Conservation (phyloP, 352 stramenopile genomes). For the Globisporangium spinosum region DNA sequence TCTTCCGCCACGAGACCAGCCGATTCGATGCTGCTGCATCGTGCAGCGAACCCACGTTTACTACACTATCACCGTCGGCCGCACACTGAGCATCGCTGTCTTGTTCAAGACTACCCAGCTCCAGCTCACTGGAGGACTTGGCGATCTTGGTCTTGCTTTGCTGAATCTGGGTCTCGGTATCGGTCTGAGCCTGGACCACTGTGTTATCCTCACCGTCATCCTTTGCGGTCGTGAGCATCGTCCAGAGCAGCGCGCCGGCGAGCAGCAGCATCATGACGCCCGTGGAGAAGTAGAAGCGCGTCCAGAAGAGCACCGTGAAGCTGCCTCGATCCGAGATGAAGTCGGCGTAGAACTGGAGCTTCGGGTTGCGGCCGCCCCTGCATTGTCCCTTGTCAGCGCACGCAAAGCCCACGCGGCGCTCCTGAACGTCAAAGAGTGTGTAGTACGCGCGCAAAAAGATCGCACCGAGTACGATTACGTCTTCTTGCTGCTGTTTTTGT, state of each 20-base stretch:
- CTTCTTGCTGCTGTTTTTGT: constrained; percentile 17
- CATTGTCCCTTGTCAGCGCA: constrained; percentile 28
- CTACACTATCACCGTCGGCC: background rate
- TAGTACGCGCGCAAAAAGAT: constrained; percentile 73
- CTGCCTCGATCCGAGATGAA: constrained; percentile 5
- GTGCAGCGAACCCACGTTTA: background rate
- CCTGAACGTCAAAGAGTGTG: constrained; percentile 50
- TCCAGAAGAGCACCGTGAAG: constrained; percentile 35
- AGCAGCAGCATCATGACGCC: constrained; percentile 32
- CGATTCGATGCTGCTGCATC: background rate
- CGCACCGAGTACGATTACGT: constrained; percentile 53
- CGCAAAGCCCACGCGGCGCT: constrained; percentile 40
- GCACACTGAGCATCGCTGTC: background rate
- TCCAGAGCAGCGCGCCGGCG: constrained; percentile 33
- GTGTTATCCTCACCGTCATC: constrained; percentile 15
- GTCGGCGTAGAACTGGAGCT: constrained; percentile 31
- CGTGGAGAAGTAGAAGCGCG: constrained; percentile 29
- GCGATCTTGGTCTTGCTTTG: background rate
- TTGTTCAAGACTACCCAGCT: background rate
- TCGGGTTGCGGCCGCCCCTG: constrained; percentile 31
- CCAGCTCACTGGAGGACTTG: background rate
- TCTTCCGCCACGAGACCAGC: constrained; percentile 20
- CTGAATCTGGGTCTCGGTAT: no score
- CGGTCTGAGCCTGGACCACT: constrained; percentile 21
- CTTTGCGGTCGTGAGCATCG: constrained; percentile 27